Evolutionary conservation across 257 asterid genomes (phyloP).

Genomic region (Solanum virginianum): DNA sequence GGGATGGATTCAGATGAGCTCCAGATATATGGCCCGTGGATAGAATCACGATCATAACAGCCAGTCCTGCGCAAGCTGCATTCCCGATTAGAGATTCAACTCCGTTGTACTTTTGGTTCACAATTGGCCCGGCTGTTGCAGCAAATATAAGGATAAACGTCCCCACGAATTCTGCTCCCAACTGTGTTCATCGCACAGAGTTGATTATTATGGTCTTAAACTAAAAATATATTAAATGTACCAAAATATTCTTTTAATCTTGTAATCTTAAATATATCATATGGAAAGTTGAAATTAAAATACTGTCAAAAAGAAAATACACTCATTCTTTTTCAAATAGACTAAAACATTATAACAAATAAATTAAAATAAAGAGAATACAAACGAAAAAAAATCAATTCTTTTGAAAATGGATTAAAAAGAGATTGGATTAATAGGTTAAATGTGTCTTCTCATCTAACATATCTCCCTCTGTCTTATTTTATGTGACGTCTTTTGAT

Average conservation of each 20-base stretch:
- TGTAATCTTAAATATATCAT: no score
- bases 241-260: background rate
- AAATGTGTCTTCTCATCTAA: background rate
- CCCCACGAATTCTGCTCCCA: constrained; percentile 95
- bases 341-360: no score
- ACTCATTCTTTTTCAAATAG: no score
- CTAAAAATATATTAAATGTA: background rate
- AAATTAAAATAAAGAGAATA: no score
- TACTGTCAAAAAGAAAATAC: no score
- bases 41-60: constrained; percentile 78
- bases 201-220: background rate
- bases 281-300: no score
- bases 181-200: constrained; percentile 10
- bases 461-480: no score
- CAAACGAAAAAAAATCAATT: background rate
- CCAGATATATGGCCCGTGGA: constrained; percentile 94
- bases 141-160: constrained; percentile 80
- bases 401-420: background rate
- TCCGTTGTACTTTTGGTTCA: constrained; percentile 69
- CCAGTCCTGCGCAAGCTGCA: constrained; percentile 75
- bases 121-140: constrained; percentile 81
- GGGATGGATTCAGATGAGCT: constrained; percentile 81
- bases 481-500: no score
- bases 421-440: background rate
- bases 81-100: constrained; percentile 68